Evolutionary conservation across 768 basidiomycete species (phyloP), one percentile per base, ranked within the genome.

Genomic region (Naematelia encephala): DNA sequence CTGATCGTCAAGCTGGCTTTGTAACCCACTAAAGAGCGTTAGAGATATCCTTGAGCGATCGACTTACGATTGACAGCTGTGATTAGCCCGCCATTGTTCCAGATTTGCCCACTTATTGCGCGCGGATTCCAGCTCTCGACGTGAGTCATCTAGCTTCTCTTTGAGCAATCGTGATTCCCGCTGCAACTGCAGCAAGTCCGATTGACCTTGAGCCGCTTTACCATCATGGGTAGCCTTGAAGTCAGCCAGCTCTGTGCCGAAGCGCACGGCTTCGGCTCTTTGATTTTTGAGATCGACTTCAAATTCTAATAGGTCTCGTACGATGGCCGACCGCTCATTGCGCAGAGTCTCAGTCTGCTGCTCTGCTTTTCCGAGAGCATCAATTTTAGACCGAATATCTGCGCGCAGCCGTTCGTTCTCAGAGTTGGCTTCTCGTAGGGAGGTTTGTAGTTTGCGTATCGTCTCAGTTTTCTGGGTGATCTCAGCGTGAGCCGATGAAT

Each of bases 61-160:
- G 83, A 81, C 72, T 87, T 86, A 57, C 78, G 80, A 56, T 12
- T 66, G 54, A 45, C 65, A 67, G 79, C 80, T 66, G 83, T 71
- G 70, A 5, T 14, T 42, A 1, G 62, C 47, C 81, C 79, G 47
- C 84, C 82, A 68, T 78, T 76, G 12, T 79, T 81, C 51, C 76
- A 80, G 22, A 12, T 63, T 51, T 23, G 50, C 51, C 23, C 53
- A 51, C 16, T 45, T 56, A 11, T 26, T 29, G 29, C 59, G 48
- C 16, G 54, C 57, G 11, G 34, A 28, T 28, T 60, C 46, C 22
- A 69, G 48, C 27, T 68, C 63, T 48, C 54, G 34, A 42, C 62
- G 55, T 34, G 62, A 30, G 2, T 21, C 53, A 19, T 19, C 34
- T 30, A 72, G 42, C 27, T 60, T 56, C n/a, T 46, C 45, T 52